phyloP scores from a whole-genome alignment of 1,284 basidiomycete species.

The Microbotryum scabiosae region DNA sequence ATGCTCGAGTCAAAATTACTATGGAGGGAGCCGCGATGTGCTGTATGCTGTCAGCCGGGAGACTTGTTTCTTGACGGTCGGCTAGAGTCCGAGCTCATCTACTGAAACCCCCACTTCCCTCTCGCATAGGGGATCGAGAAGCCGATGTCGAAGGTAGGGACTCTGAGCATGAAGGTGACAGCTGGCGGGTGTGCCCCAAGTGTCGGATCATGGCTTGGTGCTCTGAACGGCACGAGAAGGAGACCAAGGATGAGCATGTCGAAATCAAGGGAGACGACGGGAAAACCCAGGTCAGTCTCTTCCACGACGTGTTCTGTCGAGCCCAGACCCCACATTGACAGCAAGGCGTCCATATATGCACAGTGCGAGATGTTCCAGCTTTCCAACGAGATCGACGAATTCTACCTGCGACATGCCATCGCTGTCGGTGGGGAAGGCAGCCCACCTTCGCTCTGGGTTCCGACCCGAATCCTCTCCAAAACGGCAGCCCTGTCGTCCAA shows the following conservation, averaged over 20 bases:
- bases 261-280: slow-evolving; percentile 3
- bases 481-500: not conserved
- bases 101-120: no score
- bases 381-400: slow-evolving; percentile 13
- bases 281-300: slow-evolving; percentile 5
- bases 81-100: no score
- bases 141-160: slow-evolving; percentile 2
- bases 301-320: not conserved
- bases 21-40: slow-evolving; percentile 11
- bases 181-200: slow-evolving; percentile 7
- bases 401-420: slow-evolving; percentile 4
- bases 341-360: not conserved
- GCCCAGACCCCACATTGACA: no score
- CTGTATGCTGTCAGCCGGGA: slow-evolving; percentile 3
- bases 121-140: slow-evolving; percentile 3
- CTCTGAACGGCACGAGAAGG: not conserved
- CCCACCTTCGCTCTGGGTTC: slow-evolving; percentile 9
- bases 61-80: no score
- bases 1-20: slow-evolving; percentile 6
- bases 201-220: slow-evolving; percentile 11
- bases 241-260: not conserved
- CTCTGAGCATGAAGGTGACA: not conserved
- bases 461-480: slow-evolving; percentile 1
- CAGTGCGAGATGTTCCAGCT: slow-evolving; percentile 15
- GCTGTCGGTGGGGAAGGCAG: no score